Evolutionary conservation across 2,329 filamentous ascomycete genomes (phyloP).

Genomic region (Ascochyta rabiei): DNA sequence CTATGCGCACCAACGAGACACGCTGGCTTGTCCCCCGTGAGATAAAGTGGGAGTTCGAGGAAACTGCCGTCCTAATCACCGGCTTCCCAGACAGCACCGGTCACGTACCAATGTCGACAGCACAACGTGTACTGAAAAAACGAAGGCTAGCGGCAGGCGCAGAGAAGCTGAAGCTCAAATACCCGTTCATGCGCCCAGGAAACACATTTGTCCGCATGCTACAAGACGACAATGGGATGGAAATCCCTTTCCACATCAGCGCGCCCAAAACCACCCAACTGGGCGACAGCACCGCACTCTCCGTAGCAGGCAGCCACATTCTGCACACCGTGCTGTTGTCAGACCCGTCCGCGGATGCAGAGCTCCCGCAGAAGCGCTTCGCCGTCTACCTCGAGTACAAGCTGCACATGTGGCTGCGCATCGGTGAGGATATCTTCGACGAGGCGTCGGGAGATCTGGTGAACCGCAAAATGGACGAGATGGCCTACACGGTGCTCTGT

Average conservation of each 20-base stretch:
- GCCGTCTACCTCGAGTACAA: conserved; percentile 14
- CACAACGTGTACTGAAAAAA: background rate
- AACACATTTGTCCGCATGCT: conserved; percentile 5
- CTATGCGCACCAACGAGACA: conserved; percentile 11
- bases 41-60: conserved; percentile 10
- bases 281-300: conserved; percentile 3
- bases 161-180: conserved; percentile 14
- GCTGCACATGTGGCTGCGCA: conserved; percentile 16
- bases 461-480: conserved; percentile 18
- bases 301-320: conserved; percentile 10
- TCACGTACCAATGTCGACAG: conserved; percentile 12
- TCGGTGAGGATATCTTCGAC: conserved; percentile 16
- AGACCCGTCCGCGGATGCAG: background rate
- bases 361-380: background rate
- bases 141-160: conserved; percentile 3
- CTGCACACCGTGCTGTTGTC: conserved; percentile 3
- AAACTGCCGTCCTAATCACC: conserved; percentile 4
- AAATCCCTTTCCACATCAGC: background rate
- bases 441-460: conserved; percentile 14
- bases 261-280: background rate
- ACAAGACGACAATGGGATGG: background rate
- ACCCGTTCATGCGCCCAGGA: conserved; percentile 4
- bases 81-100: conserved; percentile 10
- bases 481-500: conserved; percentile 16
- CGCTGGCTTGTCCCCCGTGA: conserved; percentile 12